These are phyloP conservation scores for Chytriomyces sp. DNA, from an alignment of 192 early-diverging fungal species.

Conservation along the genomic window DNA sequence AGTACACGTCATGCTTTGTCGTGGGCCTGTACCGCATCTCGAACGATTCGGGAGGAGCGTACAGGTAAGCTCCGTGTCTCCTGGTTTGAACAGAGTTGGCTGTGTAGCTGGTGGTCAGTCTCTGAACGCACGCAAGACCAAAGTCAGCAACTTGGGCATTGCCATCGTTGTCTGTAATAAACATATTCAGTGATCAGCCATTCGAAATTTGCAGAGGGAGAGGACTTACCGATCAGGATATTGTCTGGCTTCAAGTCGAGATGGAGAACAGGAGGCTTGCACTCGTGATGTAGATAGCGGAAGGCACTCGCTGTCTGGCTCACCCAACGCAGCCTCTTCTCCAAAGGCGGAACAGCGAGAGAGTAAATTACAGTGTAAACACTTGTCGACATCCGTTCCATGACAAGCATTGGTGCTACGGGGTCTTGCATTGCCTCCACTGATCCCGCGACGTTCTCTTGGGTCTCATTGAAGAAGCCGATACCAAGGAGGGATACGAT, in stretches of 20 bases:
- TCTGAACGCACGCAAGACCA: too few relatives aligned
- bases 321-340: too few relatives aligned
- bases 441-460: not conserved
- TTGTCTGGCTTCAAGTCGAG: not conserved
- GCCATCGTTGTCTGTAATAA: too few relatives aligned
- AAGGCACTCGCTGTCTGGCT: not conserved
- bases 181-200: not conserved
- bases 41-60: conserved; percentile 16
- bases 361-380: not conserved
- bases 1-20: not conserved
- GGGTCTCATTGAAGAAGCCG: not conserved
- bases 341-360: too few relatives aligned
- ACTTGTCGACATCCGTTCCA: not conserved
- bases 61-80: not conserved
- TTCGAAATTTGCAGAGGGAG: not conserved
- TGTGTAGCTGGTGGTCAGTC: too few relatives aligned
- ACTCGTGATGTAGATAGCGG: not conserved
- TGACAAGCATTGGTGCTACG: not conserved
- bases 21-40: not conserved
- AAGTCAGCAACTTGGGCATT: too few relatives aligned
- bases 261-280: not conserved
- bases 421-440: too few relatives aligned
- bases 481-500: not conserved
- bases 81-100: too few relatives aligned
- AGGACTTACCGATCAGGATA: not conserved